Evolutionary conservation across 73 alveolate species (phyloP).

Genomic region (Paramecium primaurelia): DNA sequence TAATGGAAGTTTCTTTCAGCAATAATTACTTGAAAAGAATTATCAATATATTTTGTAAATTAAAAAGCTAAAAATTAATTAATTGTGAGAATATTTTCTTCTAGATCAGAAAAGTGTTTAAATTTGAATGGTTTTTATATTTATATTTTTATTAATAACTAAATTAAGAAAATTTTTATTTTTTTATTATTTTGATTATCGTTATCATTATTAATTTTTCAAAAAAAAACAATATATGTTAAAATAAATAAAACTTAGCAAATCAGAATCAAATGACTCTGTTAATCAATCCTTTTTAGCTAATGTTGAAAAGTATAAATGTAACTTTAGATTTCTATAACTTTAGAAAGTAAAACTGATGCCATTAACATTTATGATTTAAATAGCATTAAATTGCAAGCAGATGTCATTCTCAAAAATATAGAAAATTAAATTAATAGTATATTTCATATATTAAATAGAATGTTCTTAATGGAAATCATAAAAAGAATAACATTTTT

Average conservation of each 20-base stretch:
- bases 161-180: not conserved
- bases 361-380: not conserved
- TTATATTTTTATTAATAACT: not conserved
- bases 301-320: not conserved
- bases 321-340: not conserved
- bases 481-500: not conserved
- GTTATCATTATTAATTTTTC: not conserved
- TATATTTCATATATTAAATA: not conserved
- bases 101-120: not conserved
- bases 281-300: not conserved
- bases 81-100: conserved; percentile 30
- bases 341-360: not conserved
- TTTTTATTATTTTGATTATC: not conserved
- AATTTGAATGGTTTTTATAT: not conserved
- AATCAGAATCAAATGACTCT: not conserved
- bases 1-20: not conserved
- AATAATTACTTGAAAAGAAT: not conserved
- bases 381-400: not conserved
- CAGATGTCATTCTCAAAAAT: not conserved
- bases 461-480: not conserved
- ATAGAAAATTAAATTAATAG: not conserved
- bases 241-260: not conserved
- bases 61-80: not conserved
- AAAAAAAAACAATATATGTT: not conserved
- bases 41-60: not conserved